Evolutionary conservation across 2,329 filamentous ascomycete species (phyloP).

Genomic region (Stachybotrys chartarum): DNA sequence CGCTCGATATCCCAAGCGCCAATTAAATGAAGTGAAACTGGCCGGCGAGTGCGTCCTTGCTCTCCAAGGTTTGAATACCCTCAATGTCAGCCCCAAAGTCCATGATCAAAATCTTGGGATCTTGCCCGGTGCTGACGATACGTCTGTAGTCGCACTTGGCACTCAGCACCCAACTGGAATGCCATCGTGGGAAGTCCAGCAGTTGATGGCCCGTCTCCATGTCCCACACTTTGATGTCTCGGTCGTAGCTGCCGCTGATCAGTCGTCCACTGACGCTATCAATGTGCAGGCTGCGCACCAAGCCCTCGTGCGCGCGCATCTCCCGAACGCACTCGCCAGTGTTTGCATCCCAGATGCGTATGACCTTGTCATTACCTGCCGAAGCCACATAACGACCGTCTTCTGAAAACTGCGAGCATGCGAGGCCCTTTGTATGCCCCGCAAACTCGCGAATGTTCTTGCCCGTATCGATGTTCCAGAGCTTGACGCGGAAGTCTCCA

Average conservation of each 20-base stretch:
- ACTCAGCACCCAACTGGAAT: conserved; percentile 91
- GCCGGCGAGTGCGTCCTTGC: conserved; percentile 13
- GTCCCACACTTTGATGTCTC: conserved; percentile 91
- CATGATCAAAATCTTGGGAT: conserved; percentile 85
- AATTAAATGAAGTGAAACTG: conserved; percentile 18
- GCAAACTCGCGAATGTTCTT: conserved; percentile 84
- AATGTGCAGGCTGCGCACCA: conserved; percentile 86
- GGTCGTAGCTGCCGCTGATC: conserved; percentile 89
- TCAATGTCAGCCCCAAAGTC: conserved; percentile 69
- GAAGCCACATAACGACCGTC: conserved; percentile 91
- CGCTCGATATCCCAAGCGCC: background rate
- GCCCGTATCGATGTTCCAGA: conserved; percentile 91
- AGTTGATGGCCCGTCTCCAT: conserved; percentile 71
- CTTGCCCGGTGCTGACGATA: conserved; percentile 91
- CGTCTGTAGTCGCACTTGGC: conserved; percentile 94
- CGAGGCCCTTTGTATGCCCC: conserved; percentile 86
- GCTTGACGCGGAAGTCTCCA: conserved; percentile 85
- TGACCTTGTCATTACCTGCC: conserved; percentile 90
- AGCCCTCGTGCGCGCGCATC: conserved; percentile 73
- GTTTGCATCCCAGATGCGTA: conserved; percentile 92
- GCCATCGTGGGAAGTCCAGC: conserved; percentile 88
- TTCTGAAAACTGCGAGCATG: conserved; percentile 92
- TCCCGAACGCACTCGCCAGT: conserved; percentile 78
- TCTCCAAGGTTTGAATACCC: conserved; percentile 53
- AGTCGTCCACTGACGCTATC: conserved; percentile 81